phyloP scores from a whole-genome alignment of 1,139 yeast species.

The Scheffersomyces cryptocercus region DNA sequence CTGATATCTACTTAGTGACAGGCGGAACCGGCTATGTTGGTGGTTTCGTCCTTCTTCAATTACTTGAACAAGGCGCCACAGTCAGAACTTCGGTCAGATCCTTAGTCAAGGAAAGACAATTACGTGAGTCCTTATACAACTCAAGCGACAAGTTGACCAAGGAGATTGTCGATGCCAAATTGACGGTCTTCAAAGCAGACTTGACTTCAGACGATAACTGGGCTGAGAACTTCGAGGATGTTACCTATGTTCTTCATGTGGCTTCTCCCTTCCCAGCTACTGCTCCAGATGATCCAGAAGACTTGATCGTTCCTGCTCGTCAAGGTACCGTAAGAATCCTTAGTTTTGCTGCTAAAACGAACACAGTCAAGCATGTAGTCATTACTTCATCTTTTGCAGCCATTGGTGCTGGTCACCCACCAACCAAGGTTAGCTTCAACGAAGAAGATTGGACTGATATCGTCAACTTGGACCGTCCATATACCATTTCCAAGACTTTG shows the following conservation, averaged over 20 bases:
- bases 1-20: slow-evolving; percentile 7
- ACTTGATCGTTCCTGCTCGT: slow-evolving; percentile 10
- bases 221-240: slow-evolving; percentile 14
- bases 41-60: slow-evolving; percentile 5
- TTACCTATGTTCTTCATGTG: slow-evolving; percentile 14
- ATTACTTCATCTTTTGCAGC: slow-evolving; percentile 27
- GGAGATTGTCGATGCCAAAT: slow-evolving; percentile 1
- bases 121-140: slow-evolving; percentile 1
- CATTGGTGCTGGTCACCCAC: slow-evolving; percentile 8
- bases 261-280: slow-evolving; percentile 13
- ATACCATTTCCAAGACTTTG: slow-evolving; percentile 8
- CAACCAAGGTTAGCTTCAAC: not conserved
- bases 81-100: slow-evolving; percentile 11
- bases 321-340: slow-evolving; percentile 11
- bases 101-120: slow-evolving; percentile 2
- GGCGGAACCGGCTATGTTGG: slow-evolving; percentile 14
- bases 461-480: not conserved
- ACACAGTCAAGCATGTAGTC: slow-evolving; percentile 20
- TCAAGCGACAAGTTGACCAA: slow-evolving; percentile 2
- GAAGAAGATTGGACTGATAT: not conserved
- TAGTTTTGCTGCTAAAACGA: not conserved
- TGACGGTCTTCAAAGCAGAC: slow-evolving; percentile 11
- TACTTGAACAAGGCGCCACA: slow-evolving; percentile 7
- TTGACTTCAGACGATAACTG: slow-evolving; percentile 13
- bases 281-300: slow-evolving; percentile 1